phyloP scores from a whole-genome alignment of 108 stramenopile species.

The Ochromonas danica region DNA sequence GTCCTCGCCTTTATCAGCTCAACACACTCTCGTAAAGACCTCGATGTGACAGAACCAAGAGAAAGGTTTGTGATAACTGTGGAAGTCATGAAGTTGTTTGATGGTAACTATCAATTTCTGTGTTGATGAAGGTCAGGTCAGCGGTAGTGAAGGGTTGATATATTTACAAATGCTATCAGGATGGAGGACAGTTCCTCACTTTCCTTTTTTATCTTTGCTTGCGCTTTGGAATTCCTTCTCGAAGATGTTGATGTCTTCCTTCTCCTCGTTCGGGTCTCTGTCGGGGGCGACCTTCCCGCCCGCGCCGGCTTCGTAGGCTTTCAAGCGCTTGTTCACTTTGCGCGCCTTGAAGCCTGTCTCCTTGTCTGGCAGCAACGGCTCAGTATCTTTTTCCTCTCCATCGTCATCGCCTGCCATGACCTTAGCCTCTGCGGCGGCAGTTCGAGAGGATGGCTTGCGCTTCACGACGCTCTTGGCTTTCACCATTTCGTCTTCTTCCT shows the following conservation, averaged over 20 bases:
- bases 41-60: too few species aligned
- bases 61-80: too few species aligned
- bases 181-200: too few species aligned
- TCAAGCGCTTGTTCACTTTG: not conserved
- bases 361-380: not conserved
- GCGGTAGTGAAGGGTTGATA: too few species aligned
- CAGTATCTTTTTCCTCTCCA: not conserved
- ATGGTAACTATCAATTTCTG: too few species aligned
- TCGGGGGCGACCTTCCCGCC: not conserved
- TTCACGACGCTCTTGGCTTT: not conserved
- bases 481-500: not conserved
- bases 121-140: too few species aligned
- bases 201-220: too few species aligned
- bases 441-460: not conserved
- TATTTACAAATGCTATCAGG: not conserved
- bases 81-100: too few species aligned
- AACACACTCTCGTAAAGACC: slow-evolving; percentile 38
- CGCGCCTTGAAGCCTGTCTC: slow-evolving; percentile 6
- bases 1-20: slow-evolving; percentile 53
- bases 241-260: not conserved
- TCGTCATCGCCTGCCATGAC: not conserved
- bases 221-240: not conserved
- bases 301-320: not conserved
- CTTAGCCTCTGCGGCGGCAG: not conserved
- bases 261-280: not conserved